Conservation (phyloP, 768 basidiomycete genomes). For the Podaxis sp. region DNA sequence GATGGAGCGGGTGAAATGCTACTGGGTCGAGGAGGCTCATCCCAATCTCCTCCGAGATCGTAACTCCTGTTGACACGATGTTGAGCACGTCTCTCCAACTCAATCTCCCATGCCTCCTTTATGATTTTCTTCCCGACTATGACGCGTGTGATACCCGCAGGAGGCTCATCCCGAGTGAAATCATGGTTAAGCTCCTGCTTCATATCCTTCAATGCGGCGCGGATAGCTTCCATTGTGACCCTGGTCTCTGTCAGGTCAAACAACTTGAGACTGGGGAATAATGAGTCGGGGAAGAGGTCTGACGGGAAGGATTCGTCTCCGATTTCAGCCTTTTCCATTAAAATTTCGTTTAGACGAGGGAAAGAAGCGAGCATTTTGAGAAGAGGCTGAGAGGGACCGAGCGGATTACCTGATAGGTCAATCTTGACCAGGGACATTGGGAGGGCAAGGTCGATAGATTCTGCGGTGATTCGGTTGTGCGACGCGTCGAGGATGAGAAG, state of each 20-base stretch:
- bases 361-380: conserved; percentile 48
- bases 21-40: conserved; percentile 17
- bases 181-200: conserved; percentile 55
- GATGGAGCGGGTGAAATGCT: conserved; percentile 11
- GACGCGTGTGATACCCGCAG: conserved; percentile 50
- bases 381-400: conserved; percentile 43
- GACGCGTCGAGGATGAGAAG: conserved; percentile 65
- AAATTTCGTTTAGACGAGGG: conserved; percentile 53
- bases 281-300: conserved; percentile 28
- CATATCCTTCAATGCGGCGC: conserved; percentile 43
- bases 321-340: conserved; percentile 54
- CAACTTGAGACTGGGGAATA: conserved; percentile 51
- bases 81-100: conserved; percentile 56
- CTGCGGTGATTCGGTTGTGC: conserved; percentile 60
- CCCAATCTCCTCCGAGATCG: conserved; percentile 30
- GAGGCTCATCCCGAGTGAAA: conserved; percentile 49
- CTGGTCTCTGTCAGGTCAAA: conserved; percentile 70
- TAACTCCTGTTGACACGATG: conserved; percentile 33
- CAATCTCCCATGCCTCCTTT: conserved; percentile 80
- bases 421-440: conserved; percentile 57
- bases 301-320: conserved; percentile 58
- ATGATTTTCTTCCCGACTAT: conserved; percentile 69
- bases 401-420: conserved; percentile 66
- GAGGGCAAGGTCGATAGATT: conserved; percentile 49
- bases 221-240: conserved; percentile 45